These are phyloP conservation scores for Seiridium cupressi DNA, from an alignment of 2,329 filamentous ascomycete genomes.

Conservation along the genomic window DNA sequence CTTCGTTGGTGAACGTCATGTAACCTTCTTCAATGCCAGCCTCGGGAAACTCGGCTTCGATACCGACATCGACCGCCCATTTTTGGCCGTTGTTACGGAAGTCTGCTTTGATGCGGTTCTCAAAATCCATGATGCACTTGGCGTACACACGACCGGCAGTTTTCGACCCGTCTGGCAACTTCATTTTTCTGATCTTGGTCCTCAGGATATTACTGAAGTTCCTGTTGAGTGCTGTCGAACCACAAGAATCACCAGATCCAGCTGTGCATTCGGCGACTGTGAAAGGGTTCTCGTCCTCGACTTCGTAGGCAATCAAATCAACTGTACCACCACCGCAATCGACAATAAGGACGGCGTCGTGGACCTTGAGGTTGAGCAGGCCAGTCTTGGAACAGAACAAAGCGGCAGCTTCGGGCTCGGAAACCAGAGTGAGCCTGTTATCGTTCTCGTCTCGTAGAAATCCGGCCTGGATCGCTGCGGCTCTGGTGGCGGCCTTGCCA, in stretches of 20 bases:
- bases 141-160: constrained; percentile 98
- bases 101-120: constrained; percentile 99
- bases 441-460: constrained; percentile 98
- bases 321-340: constrained; percentile 98
- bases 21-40: constrained; percentile 98
- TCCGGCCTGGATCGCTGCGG: constrained; percentile 93
- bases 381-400: constrained; percentile 98
- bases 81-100: constrained; percentile 99
- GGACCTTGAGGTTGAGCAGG: constrained; percentile 93
- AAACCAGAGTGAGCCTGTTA: constrained; percentile 90
- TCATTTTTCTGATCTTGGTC: constrained; percentile 99
- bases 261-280: constrained; percentile 96
- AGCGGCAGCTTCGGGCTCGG: constrained; percentile 93
- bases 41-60: constrained; percentile 96
- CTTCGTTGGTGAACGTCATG: constrained; percentile 99
- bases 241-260: constrained; percentile 94
- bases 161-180: constrained; percentile 92
- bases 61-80: constrained; percentile 98
- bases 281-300: constrained; percentile 96
- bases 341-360: constrained; percentile 96
- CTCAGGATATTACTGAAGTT: constrained; percentile 98
- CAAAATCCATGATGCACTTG: constrained; percentile 99
- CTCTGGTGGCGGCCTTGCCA: constrained; percentile 92
- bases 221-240: constrained; percentile 95
- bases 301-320: constrained; percentile 97